Evolutionary conservation across 192 early-diverging fungal species (phyloP), one percentile per base, ranked within the genome.

Genomic region (Linnemannia schmuckeri): DNA sequence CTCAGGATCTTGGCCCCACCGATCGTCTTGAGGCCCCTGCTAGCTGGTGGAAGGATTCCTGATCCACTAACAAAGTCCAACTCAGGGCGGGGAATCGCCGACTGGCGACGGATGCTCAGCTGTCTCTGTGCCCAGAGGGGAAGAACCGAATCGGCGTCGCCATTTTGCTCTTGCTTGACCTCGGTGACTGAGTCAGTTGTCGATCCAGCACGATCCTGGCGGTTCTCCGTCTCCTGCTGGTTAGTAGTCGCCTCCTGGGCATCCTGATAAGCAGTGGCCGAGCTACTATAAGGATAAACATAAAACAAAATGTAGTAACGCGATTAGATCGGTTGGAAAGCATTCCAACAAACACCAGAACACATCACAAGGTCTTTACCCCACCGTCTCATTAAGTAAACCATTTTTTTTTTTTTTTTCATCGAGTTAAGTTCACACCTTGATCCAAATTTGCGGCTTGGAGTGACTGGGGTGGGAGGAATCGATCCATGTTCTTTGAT

Each of bases 81-180:
- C 15, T 87, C 85, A 0, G 70, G 79, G 15, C 85, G 85, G 40
- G 85, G 85, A 41, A 87, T 78, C 41, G 81, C 63, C 6, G 85
- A 87, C 37, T 81, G 85, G 24, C 85, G 85, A 18, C 85, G 85
- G 33, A 87, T 87, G 33, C 77, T 75, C 46, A 77, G 35, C 35
- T 81, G 79, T 3, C 85, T 75, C 66, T 87, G 85, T 27, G 75
- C 85, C 76, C 85, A 77, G 27, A 87, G 76, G 15, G 85, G 85
- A 17, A 87, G 54, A 3, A 49, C 38, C 10, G 63, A 70, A 1
- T 49, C 70, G 37, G 72, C 35, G 40, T 44, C 68, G 2, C 70
- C 73, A 17, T 70, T 38, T 41, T 61, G 46, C 7, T 63, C 52
- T n/a, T 72, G 41, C 10, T 57, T n/a, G 61, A 70, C 79, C 4